phyloP scores from a whole-genome alignment of 2,329 filamentous ascomycete species.

The Cladosporium sp. region DNA sequence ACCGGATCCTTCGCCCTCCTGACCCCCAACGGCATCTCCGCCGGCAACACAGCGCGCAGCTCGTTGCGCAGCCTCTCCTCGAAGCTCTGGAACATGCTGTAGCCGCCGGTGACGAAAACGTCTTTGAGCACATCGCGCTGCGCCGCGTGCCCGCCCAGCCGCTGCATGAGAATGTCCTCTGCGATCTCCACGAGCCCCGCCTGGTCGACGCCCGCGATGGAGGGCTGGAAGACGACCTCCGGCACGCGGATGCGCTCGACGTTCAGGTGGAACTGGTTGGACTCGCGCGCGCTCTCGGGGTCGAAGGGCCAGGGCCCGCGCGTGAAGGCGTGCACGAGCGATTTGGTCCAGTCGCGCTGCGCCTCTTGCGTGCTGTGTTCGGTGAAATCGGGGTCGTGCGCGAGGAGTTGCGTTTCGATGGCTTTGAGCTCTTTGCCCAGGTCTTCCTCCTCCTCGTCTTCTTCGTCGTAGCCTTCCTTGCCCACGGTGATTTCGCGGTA shows the following conservation, averaged over 20 bases:
- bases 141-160: constrained; percentile 56
- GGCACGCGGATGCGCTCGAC: constrained; percentile 99
- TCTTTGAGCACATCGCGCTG: constrained; percentile 73
- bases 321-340: constrained; percentile 81
- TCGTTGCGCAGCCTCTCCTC: constrained; percentile 75
- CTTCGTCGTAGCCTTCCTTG: constrained; percentile 86
- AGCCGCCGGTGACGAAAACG: constrained; percentile 92
- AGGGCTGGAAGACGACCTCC: constrained; percentile 98
- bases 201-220: constrained; percentile 95
- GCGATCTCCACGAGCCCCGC: constrained; percentile 90
- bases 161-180: constrained; percentile 81
- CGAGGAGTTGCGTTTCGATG: constrained; percentile 79
- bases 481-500: constrained; percentile 90
- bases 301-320: constrained; percentile 87
- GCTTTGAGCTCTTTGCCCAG: constrained; percentile 67
- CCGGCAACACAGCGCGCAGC: constrained; percentile 67
- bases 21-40: constrained; percentile 63
- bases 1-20: constrained; percentile 71
- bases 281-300: constrained; percentile 70
- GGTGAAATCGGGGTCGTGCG: constrained; percentile 82
- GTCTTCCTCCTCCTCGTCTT: constrained; percentile 92
- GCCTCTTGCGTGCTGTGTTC: constrained; percentile 90
- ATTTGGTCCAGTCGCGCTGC: constrained; percentile 93
- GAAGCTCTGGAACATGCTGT: constrained; percentile 80
- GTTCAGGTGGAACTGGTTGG: constrained; percentile 89